phyloP scores from a whole-genome alignment of 108 stramenopile species.

The Nitzschia palea region DNA sequence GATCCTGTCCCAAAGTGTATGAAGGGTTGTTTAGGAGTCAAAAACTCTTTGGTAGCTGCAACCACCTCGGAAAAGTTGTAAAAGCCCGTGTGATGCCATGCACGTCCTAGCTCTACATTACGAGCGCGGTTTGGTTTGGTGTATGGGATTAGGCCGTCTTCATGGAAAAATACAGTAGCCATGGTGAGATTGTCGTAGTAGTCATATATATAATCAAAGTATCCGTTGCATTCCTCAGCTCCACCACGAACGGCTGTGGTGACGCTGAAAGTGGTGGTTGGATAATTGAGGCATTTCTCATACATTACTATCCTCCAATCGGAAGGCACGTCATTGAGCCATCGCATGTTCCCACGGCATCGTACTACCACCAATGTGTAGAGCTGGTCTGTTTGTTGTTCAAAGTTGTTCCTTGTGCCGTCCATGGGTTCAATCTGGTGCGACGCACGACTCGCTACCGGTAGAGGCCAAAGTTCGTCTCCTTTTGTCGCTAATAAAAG shows the following conservation, averaged over 20 bases:
- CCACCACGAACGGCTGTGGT: neutral
- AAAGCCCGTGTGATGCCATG: too few species aligned
- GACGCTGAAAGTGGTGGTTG: neutral
- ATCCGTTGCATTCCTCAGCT: conserved; percentile 8
- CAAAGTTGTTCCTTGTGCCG: too few species aligned
- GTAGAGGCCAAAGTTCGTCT: too few species aligned
- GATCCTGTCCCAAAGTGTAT: neutral
- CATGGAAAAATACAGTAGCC: neutral
- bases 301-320: neutral
- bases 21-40: neutral
- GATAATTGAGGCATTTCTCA: neutral
- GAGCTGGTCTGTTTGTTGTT: too few species aligned
- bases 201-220: conserved; percentile 1
- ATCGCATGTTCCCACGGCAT: conserved; percentile 24
- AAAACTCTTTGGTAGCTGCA: neutral
- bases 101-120: too few species aligned
- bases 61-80: neutral
- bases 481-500: too few species aligned
- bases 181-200: conserved; percentile 1
- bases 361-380: conserved; percentile 38
- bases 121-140: too few species aligned
- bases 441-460: too few species aligned
- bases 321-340: neutral
- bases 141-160: too few species aligned
- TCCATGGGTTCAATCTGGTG: too few species aligned